Conservation (phyloP, 768 basidiomycete species). For the Phylloporus scabripes region DNA sequence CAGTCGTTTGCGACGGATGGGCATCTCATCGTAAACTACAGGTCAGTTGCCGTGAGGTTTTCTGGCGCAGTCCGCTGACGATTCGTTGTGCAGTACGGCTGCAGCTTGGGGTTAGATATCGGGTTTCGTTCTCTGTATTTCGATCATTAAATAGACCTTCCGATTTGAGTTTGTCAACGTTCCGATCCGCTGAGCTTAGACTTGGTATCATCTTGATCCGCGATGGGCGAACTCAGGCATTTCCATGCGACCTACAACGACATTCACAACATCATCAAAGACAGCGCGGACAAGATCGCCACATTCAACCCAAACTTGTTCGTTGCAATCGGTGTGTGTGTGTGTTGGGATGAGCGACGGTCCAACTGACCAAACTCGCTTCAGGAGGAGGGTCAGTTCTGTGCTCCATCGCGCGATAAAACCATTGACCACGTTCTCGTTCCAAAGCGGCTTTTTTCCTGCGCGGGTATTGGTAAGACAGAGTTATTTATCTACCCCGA, state of each 20-base stretch:
- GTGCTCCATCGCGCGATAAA: slow-evolving; percentile 8
- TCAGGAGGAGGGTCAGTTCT: slow-evolving; percentile 75
- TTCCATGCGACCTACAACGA: slow-evolving; percentile 83
- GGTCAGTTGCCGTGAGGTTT: slow-evolving; percentile 37
- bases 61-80: background rate
- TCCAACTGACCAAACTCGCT: slow-evolving; percentile 1
- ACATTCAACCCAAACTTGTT: slow-evolving; percentile 84
- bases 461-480: slow-evolving; percentile 75
- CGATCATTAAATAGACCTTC: too few species aligned
- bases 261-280: slow-evolving; percentile 82
- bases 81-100: slow-evolving; percentile 40
- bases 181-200: too few species aligned
- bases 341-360: background rate
- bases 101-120: slow-evolving; percentile 55
- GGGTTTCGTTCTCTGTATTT: too few species aligned
- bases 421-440: slow-evolving; percentile 13
- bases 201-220: too few species aligned
- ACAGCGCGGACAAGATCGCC: slow-evolving; percentile 60
- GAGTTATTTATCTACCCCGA: background rate
- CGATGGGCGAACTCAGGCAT: slow-evolving; percentile 48
- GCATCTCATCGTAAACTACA: slow-evolving; percentile 89
- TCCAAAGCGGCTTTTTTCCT: slow-evolving; percentile 84
- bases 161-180: background rate
- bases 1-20: slow-evolving; percentile 86
- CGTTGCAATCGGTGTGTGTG: slow-evolving; percentile 69